Evolutionary conservation across 1,284 basidiomycete species (phyloP).

Genomic region (Heimioporus punctisporus): DNA sequence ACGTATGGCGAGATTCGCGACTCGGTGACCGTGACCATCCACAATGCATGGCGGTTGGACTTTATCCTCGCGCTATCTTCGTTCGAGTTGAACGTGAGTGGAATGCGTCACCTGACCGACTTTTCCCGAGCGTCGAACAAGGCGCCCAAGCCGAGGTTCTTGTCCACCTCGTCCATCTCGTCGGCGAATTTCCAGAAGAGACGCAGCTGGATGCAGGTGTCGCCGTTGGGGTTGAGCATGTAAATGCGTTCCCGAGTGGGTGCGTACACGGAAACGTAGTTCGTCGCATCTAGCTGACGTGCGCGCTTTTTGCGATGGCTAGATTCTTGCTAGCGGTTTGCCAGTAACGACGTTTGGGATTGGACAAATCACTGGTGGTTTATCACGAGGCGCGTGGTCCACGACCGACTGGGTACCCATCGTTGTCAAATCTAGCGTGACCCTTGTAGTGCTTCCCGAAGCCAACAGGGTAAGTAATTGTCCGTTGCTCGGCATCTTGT

Average conservation of each 20-base stretch:
- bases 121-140: neutral
- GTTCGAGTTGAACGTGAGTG: neutral
- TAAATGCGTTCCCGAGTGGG: slow-evolving; percentile 26
- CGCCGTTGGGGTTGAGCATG: slow-evolving; percentile 18
- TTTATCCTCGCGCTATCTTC: neutral
- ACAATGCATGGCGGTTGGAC: neutral
- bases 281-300: neutral
- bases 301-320: neutral
- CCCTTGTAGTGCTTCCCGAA: slow-evolving; percentile 21
- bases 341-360: slow-evolving; percentile 19
- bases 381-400: slow-evolving; percentile 24
- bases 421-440: slow-evolving; percentile 23
- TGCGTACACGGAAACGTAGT: slow-evolving; percentile 7
- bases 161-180: neutral
- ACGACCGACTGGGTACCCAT: slow-evolving; percentile 25
- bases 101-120: neutral
- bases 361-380: slow-evolving; percentile 21
- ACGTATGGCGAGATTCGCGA: neutral
- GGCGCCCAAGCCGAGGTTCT: neutral
- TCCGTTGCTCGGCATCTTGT: neutral
- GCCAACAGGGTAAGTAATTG: slow-evolving; percentile 22
- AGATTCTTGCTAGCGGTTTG: neutral
- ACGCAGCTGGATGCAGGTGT: slow-evolving; percentile 11
- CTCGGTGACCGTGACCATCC: neutral
- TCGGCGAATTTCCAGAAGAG: slow-evolving; percentile 15